A percentile compares a stretch with the other conserved stretches of the same genome.
These are phyloP conservation scores for Prunus dulcis DNA, from an alignment of 306 rosid species.

Conservation along the genomic window DNA sequence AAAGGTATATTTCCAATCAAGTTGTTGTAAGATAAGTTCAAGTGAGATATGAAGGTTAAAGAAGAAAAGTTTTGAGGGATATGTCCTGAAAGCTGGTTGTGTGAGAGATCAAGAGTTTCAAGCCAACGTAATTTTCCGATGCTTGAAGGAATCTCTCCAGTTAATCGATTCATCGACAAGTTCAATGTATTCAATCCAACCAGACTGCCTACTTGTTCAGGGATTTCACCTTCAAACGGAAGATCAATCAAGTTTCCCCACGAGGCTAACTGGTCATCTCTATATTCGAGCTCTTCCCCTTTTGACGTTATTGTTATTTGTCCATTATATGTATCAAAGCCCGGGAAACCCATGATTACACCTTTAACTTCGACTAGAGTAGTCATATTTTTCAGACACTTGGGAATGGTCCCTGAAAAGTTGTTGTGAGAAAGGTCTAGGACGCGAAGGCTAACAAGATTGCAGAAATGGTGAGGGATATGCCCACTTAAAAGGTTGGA, in stretches of 20 bases:
- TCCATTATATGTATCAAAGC: not conserved
- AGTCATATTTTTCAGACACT: not conserved
- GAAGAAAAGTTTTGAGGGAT: not conserved
- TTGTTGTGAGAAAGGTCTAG: not conserved
- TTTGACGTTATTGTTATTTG: not conserved
- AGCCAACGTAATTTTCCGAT: not conserved
- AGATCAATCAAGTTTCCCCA: not conserved
- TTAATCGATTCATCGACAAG: constrained; percentile 3
- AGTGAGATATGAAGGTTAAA: not conserved
- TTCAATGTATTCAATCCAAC: not conserved
- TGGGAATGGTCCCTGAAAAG: not conserved
- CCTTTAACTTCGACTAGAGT: not conserved
- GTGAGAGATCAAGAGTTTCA: constrained; percentile 12
- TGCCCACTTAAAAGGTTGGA: not conserved
- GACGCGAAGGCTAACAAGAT: not conserved
- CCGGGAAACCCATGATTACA: too few species aligned
- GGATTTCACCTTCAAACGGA: not conserved
- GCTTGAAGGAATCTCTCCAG: not conserved
- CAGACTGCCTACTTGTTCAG: not conserved
- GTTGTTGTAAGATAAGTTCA: constrained; percentile 8
- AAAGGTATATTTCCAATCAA: not conserved
- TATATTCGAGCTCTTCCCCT: not conserved
- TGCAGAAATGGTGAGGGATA: not conserved
- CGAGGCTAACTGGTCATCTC: too few species aligned
- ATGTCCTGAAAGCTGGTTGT: not conserved